Evolutionary conservation across 805 yeast genomes (phyloP).

Genomic region (Clavispora phyllophila): DNA sequence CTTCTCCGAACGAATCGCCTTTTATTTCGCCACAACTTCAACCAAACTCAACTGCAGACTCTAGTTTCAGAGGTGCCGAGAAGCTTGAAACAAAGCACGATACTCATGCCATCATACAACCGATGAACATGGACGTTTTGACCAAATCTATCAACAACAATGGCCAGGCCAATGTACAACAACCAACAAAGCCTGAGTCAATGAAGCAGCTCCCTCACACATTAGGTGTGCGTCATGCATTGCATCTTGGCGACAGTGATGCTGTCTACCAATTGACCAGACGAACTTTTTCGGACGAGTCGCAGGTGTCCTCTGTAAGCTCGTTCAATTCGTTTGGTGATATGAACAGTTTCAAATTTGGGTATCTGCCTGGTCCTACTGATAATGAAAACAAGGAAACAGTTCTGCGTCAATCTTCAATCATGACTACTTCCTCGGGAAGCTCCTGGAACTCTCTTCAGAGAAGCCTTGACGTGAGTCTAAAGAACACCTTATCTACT

Average conservation of each 20-base stretch:
- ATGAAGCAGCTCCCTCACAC: neutral
- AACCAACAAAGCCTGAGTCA: neutral
- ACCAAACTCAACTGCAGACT: neutral
- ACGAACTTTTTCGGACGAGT: constrained; percentile 33
- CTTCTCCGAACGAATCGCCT: neutral
- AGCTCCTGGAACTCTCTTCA: constrained; percentile 8
- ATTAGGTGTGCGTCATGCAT: neutral
- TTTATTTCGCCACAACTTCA: neutral
- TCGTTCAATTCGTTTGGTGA: constrained; percentile 34
- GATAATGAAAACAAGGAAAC: neutral
- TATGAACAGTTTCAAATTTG: constrained; percentile 3
- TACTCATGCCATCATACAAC: neutral
- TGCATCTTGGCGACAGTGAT: constrained; percentile 14
- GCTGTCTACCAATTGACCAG: constrained; percentile 4
- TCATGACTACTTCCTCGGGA: neutral
- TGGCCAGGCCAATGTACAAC: neutral
- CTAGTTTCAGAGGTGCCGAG: neutral
- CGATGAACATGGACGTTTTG: neutral
- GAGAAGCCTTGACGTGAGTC: constrained; percentile 5
- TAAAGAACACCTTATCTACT: neutral
- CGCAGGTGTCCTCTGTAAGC: constrained; percentile 34
- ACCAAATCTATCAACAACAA: neutral
- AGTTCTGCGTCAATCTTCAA: constrained; percentile 1
- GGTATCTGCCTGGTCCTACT: too few relatives aligned
- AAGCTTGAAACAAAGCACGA: neutral